A percentile compares a stretch with the other conserved stretches of the same genome.
Conservation (phyloP, 768 basidiomycete genomes). For the Suillus weaverae region DNA sequence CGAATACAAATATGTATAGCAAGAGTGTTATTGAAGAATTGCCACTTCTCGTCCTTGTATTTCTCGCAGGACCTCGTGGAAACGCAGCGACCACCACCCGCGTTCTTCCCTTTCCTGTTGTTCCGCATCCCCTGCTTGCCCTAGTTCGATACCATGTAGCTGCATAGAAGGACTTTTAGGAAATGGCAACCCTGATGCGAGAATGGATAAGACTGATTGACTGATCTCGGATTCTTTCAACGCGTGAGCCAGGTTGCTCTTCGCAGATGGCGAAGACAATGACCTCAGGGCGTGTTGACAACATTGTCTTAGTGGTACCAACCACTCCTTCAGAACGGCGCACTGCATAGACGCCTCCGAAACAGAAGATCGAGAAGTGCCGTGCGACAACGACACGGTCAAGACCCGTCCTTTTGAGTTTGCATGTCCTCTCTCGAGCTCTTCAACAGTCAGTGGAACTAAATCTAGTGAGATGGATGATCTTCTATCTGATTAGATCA, state of each 20-base stretch:
- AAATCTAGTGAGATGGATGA: conserved; percentile 48
- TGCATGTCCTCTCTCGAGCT: conserved; percentile 39
- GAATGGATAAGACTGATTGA: conserved; percentile 38
- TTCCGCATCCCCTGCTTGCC: conserved; percentile 25
- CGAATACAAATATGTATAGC: not conserved
- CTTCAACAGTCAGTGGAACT: conserved; percentile 43
- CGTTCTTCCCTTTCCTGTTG: conserved; percentile 65
- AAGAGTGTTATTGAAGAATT: not conserved
- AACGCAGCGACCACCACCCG: conserved; percentile 72
- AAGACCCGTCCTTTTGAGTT: conserved; percentile 34
- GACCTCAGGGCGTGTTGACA: conserved; percentile 47
- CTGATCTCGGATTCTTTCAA: conserved; percentile 32
- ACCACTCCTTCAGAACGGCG: conserved; percentile 35
- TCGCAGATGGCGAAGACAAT: conserved; percentile 35
- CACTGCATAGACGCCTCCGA: not conserved
- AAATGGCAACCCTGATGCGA: conserved; percentile 51
- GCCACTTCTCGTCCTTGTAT: conserved; percentile 36
- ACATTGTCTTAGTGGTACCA: conserved; percentile 54
- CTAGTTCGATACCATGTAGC: conserved; percentile 36
- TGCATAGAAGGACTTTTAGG: conserved; percentile 76
- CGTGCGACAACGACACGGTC: conserved; percentile 36
- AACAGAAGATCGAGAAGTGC: not conserved
- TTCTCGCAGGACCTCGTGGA: conserved; percentile 62
- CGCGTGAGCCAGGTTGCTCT: conserved; percentile 27
- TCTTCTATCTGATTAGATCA: conserved; percentile 20